Evolutionary conservation across 1,139 yeast genomes (phyloP), one percentile per base, ranked within the genome.

Genomic region (Wickerhamomyces sp.): DNA sequence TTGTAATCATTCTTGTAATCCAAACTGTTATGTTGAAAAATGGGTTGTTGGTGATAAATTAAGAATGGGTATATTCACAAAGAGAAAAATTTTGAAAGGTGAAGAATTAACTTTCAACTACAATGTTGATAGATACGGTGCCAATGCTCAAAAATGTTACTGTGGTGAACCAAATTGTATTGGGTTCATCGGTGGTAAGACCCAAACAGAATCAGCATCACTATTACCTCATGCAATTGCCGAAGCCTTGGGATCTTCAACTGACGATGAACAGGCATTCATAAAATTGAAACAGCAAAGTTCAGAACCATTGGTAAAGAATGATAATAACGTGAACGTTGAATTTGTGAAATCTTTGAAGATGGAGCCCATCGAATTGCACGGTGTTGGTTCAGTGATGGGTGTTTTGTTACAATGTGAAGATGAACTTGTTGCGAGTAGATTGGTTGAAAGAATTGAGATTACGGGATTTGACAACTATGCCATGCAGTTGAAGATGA

Each of bases 21-120:
- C 98, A 6, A 91, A 91, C 59, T 91, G 95, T 15, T 87, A 75
- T 52, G 95, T 91, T 28, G 96, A 89, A 58, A 91, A 91, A 62
- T 91, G 98, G 98, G 93, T 88, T 15, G 97, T 91, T 13, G 91
- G 89, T 16, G 86, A 84, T 45, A 83, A 85, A 55, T 68, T 87
- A 41, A 72, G 88, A 48, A 91, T 91, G 97, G 98, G 98, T 25
- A 85, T 91, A 17, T 91, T 91, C 58, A 86, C 96, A 35, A 83
- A 84, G 49, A 67, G 95, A 45, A 61, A 66, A 23, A 86, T 91
- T 37, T 39, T 49, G n/a, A 60, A 61, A 37, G 96, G 96, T 31
- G 97, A 91, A 58, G 98, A 91, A 57, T 78, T 91, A 44, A 86
- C 96, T 0, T 89, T 91, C 62, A 96, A 91, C 60, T 91, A 91